These are phyloP conservation scores for Knufia petricola DNA, from an alignment of 2,329 filamentous ascomycete genomes.

Conservation along the genomic window DNA sequence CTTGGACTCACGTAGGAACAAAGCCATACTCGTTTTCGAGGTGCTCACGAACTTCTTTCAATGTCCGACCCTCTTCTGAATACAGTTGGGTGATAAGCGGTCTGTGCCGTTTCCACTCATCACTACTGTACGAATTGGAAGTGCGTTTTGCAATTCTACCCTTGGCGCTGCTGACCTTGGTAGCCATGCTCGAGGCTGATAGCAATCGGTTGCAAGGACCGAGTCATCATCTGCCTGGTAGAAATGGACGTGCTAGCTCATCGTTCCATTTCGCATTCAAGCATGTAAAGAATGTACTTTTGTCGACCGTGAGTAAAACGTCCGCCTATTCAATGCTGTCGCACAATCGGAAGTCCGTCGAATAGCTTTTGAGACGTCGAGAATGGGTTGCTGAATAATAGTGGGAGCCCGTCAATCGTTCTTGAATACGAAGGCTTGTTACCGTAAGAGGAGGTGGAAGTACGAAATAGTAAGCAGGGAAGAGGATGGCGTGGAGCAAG, in stretches of 20 bases:
- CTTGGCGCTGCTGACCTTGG: constrained; percentile 13
- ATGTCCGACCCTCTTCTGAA: constrained; percentile 22
- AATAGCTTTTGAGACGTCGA: too few species aligned
- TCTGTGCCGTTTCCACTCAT: constrained; percentile 22
- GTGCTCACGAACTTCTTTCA: constrained; percentile 22
- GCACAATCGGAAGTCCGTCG: too few species aligned
- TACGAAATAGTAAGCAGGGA: too few species aligned
- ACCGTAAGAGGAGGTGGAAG: background rate
- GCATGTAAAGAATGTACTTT: constrained; percentile 3
- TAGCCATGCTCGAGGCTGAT: constrained; percentile 7
- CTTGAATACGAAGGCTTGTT: background rate
- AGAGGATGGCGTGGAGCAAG: too few species aligned
- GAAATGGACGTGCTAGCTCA: background rate
- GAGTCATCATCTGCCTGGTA: background rate
- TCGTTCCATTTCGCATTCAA: background rate
- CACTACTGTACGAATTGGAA: constrained; percentile 22
- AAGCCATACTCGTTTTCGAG: constrained; percentile 22
- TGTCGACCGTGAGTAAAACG: background rate
- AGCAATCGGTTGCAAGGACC: background rate
- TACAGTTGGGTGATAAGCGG: constrained; percentile 22
- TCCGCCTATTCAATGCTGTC: too few species aligned
- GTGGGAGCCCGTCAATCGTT: background rate
- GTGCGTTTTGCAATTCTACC: constrained; percentile 20
- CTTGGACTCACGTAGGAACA: constrained; percentile 20
- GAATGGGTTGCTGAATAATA: background rate